Base-by-base conservation (phyloP, 192 early-diverging fungal genomes). In the Backusella macrospora region DNA sequence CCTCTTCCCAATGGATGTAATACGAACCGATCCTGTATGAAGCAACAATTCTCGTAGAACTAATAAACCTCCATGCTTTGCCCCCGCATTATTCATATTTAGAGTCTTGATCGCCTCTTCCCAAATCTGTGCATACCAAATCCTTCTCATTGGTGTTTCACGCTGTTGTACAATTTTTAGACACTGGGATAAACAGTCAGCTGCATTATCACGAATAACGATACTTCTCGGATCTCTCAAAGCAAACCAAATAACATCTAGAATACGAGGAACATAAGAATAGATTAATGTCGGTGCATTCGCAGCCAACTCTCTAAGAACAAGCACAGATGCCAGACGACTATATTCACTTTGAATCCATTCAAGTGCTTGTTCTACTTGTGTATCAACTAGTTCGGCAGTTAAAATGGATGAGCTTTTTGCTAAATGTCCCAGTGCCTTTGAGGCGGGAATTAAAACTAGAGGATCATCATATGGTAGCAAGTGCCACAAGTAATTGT, bases 261-360 rank as follows among this genome's bases (percentile, higher is more conserved):
- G 76, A 21, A 98, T 93, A 52, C 88, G 92, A 5, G 87, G 83
- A 14, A 96, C 89, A 80, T 92, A 92, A 15, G 87, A 83, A 71
- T 94, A 96, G 14, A 98, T 87, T 21, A 96, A 81, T 29, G 92
- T 91, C 12, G 94, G 92, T 10, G 95, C 90, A 72, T 91, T 92
- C 34, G 86, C 74, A 8, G 92, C 88, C 7, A 96, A 82, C 71
- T 93, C 92, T 9, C 84, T 77, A 7, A 96, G 73, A 6, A 96
- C 90, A 6, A 95, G 76, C 0, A 95, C 94, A 62, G 94, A 92
- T 3, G 94, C 92, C 80, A 93, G 90, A 49, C 94, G 80, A 55
- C 91, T 74, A 3, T 85, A 80, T 73, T 96, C 95, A 43, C 90
- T 91, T 81, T 94, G 92, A 49, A 95, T 81, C 91, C 92, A 95